Conservation (phyloP, 768 basidiomycete species). For the Naganishia vaughanmartiniae region DNA sequence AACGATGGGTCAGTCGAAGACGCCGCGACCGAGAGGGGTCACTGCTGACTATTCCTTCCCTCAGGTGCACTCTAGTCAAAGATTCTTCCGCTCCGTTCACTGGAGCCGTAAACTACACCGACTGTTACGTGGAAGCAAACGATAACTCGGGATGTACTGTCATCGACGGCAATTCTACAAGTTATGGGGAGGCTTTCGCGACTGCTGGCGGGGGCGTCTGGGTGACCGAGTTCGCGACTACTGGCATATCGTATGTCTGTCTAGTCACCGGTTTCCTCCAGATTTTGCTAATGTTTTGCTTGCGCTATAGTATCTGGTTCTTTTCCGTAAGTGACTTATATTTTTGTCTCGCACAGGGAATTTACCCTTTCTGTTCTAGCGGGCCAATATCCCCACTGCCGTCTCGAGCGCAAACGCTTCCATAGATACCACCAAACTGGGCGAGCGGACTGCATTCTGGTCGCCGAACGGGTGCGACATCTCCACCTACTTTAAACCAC, state of each 20-base stretch:
- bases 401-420: constrained; percentile 57
- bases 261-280: neutral
- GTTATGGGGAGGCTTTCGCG: constrained; percentile 57
- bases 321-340: neutral
- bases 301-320: constrained; percentile 7
- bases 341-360: neutral
- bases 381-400: constrained; percentile 41
- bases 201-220: constrained; percentile 56
- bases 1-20: constrained; percentile 27
- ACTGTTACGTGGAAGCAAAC: constrained; percentile 49
- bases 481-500: constrained; percentile 44
- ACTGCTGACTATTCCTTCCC: neutral
- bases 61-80: constrained; percentile 52
- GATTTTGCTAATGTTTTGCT: too few relatives aligned
- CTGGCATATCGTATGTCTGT: constrained; percentile 27
- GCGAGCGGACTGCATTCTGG: constrained; percentile 70
- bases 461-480: constrained; percentile 61
- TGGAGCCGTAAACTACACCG: constrained; percentile 45
- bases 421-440: constrained; percentile 57
- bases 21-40: neutral
- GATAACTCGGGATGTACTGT: constrained; percentile 56
- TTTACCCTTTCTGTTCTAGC: constrained; percentile 27
- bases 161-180: constrained; percentile 47
- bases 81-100: constrained; percentile 37
- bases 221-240: constrained; percentile 34